Percentiles rank a stretch among this genome's conserved stretches.
phyloP scores from a whole-genome alignment of 2,329 filamentous ascomycete species.

The Colletotrichum simmondsii region DNA sequence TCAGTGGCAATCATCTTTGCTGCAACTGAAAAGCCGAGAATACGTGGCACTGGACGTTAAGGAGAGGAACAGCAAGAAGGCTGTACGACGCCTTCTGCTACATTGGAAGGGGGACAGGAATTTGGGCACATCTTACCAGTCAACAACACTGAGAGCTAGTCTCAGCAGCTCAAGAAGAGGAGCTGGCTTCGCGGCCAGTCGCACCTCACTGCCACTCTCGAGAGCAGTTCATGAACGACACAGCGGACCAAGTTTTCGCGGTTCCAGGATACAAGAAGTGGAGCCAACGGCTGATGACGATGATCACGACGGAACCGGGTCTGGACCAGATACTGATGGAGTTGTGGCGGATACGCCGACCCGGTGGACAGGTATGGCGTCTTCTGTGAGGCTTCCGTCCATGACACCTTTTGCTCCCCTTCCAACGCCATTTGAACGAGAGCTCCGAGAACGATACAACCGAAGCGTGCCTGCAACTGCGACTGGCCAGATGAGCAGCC shows the following conservation, averaged over 20 bases:
- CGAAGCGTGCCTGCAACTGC: constrained; percentile 11
- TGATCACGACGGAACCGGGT: constrained; percentile 21
- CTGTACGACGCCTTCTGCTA: constrained; percentile 23
- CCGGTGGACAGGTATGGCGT: constrained; percentile 56
- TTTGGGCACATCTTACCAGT: not conserved
- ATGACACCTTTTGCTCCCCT: constrained; percentile 56
- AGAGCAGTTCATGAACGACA: constrained; percentile 13
- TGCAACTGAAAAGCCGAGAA: constrained; percentile 33
- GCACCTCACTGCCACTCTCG: constrained; percentile 22
- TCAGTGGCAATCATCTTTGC: constrained; percentile 32
- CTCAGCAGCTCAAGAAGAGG: constrained; percentile 14
- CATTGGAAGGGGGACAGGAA: constrained; percentile 24
- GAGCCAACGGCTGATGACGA: constrained; percentile 23
- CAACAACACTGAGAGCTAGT: constrained; percentile 10
- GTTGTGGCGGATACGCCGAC: constrained; percentile 53
- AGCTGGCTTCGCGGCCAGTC: not conserved
- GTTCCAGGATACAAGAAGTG: constrained; percentile 9
- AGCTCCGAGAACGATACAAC: constrained; percentile 40
- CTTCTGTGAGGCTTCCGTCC: constrained; percentile 50
- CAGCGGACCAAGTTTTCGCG: constrained; percentile 10
- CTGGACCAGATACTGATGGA: constrained; percentile 12
- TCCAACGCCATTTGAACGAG: constrained; percentile 54
- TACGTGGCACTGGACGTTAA: constrained; percentile 33
- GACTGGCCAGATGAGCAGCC: constrained; percentile 12
- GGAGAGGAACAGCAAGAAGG: constrained; percentile 32